A percentile compares a stretch with the other conserved stretches of the same genome.
Conservation (phyloP, 176 grass and related monocot species). For the Zea luxurians region DNA sequence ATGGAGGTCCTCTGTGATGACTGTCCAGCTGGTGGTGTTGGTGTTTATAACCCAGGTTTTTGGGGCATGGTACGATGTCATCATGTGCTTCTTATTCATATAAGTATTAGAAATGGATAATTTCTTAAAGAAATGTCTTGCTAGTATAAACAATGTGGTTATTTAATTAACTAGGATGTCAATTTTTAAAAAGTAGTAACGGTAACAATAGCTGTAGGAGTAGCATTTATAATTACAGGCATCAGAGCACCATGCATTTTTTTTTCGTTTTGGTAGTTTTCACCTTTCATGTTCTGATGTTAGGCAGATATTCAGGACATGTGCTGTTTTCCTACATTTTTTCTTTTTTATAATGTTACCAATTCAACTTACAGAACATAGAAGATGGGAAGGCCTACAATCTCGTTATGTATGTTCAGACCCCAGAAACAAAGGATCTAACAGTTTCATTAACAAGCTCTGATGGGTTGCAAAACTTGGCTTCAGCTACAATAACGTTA, state of each 20-base stretch:
- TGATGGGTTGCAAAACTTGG: slow-evolving; percentile 56
- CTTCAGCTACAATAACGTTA: slow-evolving; percentile 61
- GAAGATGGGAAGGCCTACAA: slow-evolving; percentile 82
- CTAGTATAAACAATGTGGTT: neutral
- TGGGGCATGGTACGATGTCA: slow-evolving; percentile 85
- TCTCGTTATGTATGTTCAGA: slow-evolving; percentile 69
- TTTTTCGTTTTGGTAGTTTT: neutral
- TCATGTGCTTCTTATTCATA: neutral
- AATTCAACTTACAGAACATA: slow-evolving; percentile 74
- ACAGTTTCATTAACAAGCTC: slow-evolving; percentile 65
- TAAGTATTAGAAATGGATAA: slow-evolving; percentile 11
- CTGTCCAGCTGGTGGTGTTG: slow-evolving; percentile 75
- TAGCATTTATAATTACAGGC: neutral
- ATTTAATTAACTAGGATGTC: neutral
- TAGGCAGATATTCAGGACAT: neutral
- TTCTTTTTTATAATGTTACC: slow-evolving; percentile 1
- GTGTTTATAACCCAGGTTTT: slow-evolving; percentile 89
- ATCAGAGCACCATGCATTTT: slow-evolving; percentile 5
- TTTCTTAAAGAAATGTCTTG: neutral
- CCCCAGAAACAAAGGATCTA: slow-evolving; percentile 48
- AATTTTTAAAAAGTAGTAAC: neutral
- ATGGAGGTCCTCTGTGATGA: slow-evolving; percentile 74
- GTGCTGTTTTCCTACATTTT: neutral
- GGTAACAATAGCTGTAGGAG: neutral
- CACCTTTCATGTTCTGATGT: neutral